Evolutionary conservation across 805 yeast genomes (phyloP).

Genomic region (Cyberlindnera maritima): DNA sequence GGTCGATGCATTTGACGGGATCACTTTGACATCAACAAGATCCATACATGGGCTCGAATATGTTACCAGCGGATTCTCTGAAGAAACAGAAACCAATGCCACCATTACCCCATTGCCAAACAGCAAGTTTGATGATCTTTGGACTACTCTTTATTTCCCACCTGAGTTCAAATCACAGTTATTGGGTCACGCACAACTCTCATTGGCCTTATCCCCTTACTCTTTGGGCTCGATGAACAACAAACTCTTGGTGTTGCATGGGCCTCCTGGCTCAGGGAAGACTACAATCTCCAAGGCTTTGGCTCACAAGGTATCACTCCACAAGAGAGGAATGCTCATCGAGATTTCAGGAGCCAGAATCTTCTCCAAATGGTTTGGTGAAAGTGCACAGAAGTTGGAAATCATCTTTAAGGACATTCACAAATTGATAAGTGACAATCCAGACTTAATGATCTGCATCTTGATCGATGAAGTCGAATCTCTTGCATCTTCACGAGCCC

Average conservation of each 20-base stretch:
- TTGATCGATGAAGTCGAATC: conserved; percentile 33
- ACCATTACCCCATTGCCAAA: conserved; percentile 30
- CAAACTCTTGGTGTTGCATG: conserved; percentile 19
- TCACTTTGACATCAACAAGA: too few relatives aligned
- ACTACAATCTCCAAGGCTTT: conserved; percentile 40
- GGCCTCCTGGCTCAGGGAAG: neutral
- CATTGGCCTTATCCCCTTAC: neutral
- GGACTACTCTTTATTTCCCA: conserved; percentile 36
- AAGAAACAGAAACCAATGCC: neutral
- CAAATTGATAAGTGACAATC: conserved; percentile 19
- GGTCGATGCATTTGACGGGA: too few relatives aligned
- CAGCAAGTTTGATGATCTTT: conserved; percentile 29
- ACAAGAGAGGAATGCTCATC: conserved; percentile 31
- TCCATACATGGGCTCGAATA: too few relatives aligned
- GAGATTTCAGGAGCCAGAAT: conserved; percentile 42
- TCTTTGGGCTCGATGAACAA: conserved; percentile 6
- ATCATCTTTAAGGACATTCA: conserved; percentile 35
- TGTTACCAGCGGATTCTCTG: too few relatives aligned
- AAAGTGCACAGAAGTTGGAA: conserved; percentile 41
- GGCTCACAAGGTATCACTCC: conserved; percentile 38
- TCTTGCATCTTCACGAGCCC: conserved; percentile 38
- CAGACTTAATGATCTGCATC: conserved; percentile 24
- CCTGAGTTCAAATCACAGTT: conserved; percentile 30
- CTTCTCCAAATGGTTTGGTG: conserved; percentile 47
- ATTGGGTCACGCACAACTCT: conserved; percentile 23